Evolutionary conservation across 2,329 filamentous ascomycete genomes (phyloP), one percentile per base, ranked within the genome.

Genomic region (Beauveria asiatica): DNA sequence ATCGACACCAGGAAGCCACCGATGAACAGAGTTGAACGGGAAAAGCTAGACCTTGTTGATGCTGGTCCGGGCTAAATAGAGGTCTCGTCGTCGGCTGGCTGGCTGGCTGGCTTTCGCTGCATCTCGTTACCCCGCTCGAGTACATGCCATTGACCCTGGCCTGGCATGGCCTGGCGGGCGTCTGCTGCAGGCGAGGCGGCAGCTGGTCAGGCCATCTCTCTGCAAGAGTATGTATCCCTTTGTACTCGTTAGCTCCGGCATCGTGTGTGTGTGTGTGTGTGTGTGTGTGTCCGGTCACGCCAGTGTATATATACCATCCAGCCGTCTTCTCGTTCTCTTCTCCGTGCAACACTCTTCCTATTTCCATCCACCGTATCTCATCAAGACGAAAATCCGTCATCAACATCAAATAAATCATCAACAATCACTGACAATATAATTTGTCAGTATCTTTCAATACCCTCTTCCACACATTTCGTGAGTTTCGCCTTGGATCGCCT

Each of bases 91-190:
- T 25, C 8, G n/a, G n/a, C n/a, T n/a, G n/a, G 13, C 39, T 17
- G 23, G 45, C 45, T 48, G 21, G 21, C n/a, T 42, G 39, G 39
- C 39, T 42, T 42, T 42, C 45, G 17, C 23, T 44, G 51, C 51
- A 42, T 54, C 51, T 21, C 51, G 6, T 57, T 57, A 57, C 54
- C 54, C 54, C 54, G 54, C 54, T 57, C 54, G 25, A 8, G 42
- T 46, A 56, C 53, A 56, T 56, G 41, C 52, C 50, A 33, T 11
- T 25, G 21, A 19, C n/a, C 30, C 30, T 37, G 39, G 23, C 23
- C 23, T 30, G 17, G 53, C 4, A 21, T 42, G 21, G 37, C 33
- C 13, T 39, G 49, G 37, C 51, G 39, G 37, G 16, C 37, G 23
- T 25, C 19, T 8, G 30, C 8, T 17, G 23, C 6, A 21, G 49